These are phyloP conservation scores for Selaginella tamariscina DNA, from an alignment of 75 land plant genomes.

Conservation along the genomic window DNA sequence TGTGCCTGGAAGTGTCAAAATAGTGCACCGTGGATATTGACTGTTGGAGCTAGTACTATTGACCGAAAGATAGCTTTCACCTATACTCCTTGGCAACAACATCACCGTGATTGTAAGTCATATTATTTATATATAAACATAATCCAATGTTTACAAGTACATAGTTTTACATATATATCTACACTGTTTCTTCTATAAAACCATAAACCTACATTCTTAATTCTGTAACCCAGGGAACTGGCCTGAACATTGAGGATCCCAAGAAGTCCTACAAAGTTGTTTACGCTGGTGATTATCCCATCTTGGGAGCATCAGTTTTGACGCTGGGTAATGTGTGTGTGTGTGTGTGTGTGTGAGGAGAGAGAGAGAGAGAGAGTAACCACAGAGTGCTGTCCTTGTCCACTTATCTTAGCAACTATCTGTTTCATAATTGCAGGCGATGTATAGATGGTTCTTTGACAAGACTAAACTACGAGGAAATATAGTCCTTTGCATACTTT, in stretches of 20 bases:
- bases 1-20: neutral
- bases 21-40: constrained; percentile 6
- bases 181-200: too few relatives aligned
- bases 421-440: neutral
- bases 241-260: neutral
- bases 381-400: too few relatives aligned
- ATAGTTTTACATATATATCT: too few relatives aligned
- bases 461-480: neutral
- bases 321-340: too few relatives aligned
- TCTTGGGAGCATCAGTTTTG: too few relatives aligned
- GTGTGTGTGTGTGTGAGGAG: too few relatives aligned
- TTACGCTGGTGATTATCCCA: neutral
- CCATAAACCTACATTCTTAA: neutral
- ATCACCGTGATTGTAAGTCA: neutral
- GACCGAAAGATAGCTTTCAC: neutral
- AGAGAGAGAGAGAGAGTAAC: too few relatives aligned
- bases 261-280: neutral
- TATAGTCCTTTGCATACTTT: neutral
- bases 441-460: neutral
- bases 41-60: constrained; percentile 1
- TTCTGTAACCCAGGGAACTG: neutral
- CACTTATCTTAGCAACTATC: neutral
- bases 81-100: constrained; percentile 1
- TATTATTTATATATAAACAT: too few relatives aligned
- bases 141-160: too few relatives aligned